Evolutionary conservation across 164 flowering plant genomes (phyloP).

Genomic region (Sedum album): DNA sequence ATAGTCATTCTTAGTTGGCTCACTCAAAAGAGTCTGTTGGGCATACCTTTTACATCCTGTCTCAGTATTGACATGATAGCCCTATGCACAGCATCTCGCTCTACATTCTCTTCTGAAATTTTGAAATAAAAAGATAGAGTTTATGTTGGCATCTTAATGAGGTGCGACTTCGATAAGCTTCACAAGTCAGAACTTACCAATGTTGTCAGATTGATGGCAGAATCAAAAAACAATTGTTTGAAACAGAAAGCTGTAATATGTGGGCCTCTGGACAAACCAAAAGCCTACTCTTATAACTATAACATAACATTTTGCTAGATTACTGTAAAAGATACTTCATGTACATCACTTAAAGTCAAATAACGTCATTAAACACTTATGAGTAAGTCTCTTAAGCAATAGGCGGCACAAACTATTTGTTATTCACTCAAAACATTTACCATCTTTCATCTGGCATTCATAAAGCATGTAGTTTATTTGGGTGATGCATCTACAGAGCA

Average conservation of each 20-base stretch:
- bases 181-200: conserved; percentile 5
- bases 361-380: no score
- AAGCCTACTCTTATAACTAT: background rate
- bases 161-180: background rate
- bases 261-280: background rate
- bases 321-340: background rate
- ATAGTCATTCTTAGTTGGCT: background rate
- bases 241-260: background rate
- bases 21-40: background rate
- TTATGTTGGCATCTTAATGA: no score
- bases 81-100: conserved; percentile 92
- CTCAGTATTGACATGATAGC: conserved; percentile 85
- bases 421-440: background rate
- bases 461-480: background rate
- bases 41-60: conserved; percentile 80
- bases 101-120: background rate
- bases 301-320: background rate
- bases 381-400: no score
- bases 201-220: background rate
- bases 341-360: no score
- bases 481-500: background rate
- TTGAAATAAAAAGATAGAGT: no score
- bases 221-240: background rate
- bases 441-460: background rate
- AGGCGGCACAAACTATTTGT: no score